Conservation (phyloP, 1,284 basidiomycete genomes). For the Ceratobasidium sp. region DNA sequence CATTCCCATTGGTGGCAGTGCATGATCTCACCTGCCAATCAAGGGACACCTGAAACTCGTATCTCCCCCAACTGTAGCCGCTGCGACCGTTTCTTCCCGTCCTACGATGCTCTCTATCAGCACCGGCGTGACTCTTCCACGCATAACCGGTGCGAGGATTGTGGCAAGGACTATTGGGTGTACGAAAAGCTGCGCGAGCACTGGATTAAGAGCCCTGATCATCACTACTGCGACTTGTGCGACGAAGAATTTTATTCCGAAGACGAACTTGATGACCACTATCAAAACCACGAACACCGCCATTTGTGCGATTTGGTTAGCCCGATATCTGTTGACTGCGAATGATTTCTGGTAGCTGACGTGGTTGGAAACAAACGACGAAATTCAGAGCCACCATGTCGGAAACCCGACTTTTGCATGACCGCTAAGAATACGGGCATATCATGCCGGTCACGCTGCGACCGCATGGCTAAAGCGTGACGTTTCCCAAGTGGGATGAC, state of each 20-base stretch:
- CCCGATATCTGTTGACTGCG: no score
- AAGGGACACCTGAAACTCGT: no score
- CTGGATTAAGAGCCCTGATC: conserved; percentile 49
- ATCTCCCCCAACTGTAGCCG: conserved; percentile 48
- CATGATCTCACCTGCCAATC: no score
- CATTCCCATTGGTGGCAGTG: no score
- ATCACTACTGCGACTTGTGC: conserved; percentile 59
- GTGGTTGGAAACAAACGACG: no score
- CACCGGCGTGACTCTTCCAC: conserved; percentile 13
- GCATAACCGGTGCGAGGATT: conserved; percentile 53
- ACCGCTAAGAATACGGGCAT: neutral
- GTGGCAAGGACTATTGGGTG: conserved; percentile 53
- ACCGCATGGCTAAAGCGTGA: neutral
- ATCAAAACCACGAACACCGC: conserved; percentile 34
- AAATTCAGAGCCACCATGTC: no score
- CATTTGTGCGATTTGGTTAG: neutral
- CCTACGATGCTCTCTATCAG: conserved; percentile 15
- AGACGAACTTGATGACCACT: conserved; percentile 24
- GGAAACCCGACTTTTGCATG: neutral
- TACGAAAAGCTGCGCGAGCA: conserved; percentile 37
- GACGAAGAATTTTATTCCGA: conserved; percentile 51
- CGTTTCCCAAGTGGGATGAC: neutral
- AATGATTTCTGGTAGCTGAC: no score
- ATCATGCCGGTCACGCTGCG: neutral
- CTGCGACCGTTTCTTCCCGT: conserved; percentile 51